Evolutionary conservation across 768 basidiomycete species (phyloP).

Genomic region (Symmetrospora coprosmae): DNA sequence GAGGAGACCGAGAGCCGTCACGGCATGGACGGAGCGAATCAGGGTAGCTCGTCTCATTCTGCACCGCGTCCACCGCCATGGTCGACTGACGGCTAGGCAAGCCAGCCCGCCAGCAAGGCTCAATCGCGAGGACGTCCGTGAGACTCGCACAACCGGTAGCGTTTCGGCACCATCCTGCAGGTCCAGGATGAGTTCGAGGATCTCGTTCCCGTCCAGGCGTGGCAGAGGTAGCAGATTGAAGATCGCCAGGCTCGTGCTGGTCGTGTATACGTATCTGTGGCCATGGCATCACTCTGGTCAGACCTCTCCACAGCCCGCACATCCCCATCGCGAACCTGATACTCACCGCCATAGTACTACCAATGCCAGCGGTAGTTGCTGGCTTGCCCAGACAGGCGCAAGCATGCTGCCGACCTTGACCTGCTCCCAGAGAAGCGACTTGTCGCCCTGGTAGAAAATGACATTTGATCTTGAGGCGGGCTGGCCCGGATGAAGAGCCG

Average conservation of each 20-base stretch:
- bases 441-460: constrained; percentile 1
- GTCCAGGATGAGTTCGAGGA: not conserved
- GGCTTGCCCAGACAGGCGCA: not conserved
- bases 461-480: not conserved
- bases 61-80: no score
- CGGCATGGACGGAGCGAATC: no score
- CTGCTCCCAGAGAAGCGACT: constrained; percentile 1
- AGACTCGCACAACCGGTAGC: no score
- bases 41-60: no score
- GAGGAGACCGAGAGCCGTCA: no score
- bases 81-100: no score
- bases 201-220: constrained; percentile 7
- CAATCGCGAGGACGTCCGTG: no score
- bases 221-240: constrained; percentile 19
- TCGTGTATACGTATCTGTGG: constrained; percentile 5
- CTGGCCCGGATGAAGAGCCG: not conserved
- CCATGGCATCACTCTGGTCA: no score
- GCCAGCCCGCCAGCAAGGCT: no score
- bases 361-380: not conserved
- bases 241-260: not conserved
- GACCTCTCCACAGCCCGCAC: no score
- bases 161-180: no score
- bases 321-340: no score
- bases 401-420: not conserved
- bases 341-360: not conserved